These are phyloP conservation scores for Dictyostelium brefeldianum DNA, from an alignment of 78 protist genomes.

Conservation along the genomic window DNA sequence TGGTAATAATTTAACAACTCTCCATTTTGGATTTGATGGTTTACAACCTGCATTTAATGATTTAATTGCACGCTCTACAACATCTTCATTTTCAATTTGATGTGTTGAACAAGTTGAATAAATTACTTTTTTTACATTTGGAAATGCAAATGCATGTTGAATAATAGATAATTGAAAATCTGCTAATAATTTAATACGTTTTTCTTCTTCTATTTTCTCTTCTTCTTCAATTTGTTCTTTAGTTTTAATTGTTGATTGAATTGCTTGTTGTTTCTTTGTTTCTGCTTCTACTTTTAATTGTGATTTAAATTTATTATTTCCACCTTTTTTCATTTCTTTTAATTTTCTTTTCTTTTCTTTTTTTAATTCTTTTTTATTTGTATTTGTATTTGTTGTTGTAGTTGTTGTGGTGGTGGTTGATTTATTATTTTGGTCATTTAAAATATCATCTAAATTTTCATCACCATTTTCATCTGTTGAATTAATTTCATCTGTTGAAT, in stretches of 20 bases:
- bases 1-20: constrained; percentile 54
- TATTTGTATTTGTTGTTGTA: not conserved
- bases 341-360: constrained; percentile 25
- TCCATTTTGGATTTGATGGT: constrained; percentile 19
- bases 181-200: constrained; percentile 57
- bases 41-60: constrained; percentile 19
- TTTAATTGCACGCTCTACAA: constrained; percentile 49
- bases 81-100: constrained; percentile 84
- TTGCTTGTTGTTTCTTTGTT: not conserved
- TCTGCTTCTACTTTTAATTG: not conserved
- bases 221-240: constrained; percentile 15
- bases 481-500: not conserved
- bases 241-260: not conserved
- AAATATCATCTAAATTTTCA: constrained; percentile 43
- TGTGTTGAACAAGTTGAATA: constrained; percentile 83
- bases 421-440: not conserved
- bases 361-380: constrained; percentile 26
- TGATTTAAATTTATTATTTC: not conserved
- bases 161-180: constrained; percentile 82
- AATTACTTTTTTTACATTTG: constrained; percentile 71
- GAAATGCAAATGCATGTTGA: constrained; percentile 75
- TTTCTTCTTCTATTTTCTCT: constrained; percentile 10
- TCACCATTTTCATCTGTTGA: constrained; percentile 42
- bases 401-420: not conserved
- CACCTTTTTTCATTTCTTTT: constrained; percentile 9